phyloP scores from a whole-genome alignment of 768 basidiomycete species.

The Boletus subcaerulescens region DNA sequence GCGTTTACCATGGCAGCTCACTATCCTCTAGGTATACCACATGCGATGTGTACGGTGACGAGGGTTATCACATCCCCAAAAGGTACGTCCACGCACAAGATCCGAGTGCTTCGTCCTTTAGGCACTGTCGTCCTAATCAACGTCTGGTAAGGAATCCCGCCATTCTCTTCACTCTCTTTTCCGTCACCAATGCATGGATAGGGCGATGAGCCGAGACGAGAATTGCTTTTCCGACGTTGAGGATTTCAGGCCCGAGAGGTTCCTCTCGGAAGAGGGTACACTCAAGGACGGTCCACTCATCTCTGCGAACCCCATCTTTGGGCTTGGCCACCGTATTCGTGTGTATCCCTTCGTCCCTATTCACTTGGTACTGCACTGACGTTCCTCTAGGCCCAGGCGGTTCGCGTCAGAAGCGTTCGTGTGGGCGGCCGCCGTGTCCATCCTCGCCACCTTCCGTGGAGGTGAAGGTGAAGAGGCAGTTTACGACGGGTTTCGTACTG shows the following conservation, averaged over 20 bases:
- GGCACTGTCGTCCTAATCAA: constrained; percentile 34
- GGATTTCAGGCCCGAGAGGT: constrained; percentile 28
- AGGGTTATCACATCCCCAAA: constrained; percentile 44
- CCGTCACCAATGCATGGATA: neutral
- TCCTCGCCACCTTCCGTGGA: constrained; percentile 22
- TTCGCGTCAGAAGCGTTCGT: constrained; percentile 21
- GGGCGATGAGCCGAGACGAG: constrained; percentile 27
- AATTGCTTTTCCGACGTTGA: constrained; percentile 14
- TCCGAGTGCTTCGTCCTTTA: neutral
- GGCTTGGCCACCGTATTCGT: constrained; percentile 27
- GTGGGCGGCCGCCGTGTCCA: constrained; percentile 22
- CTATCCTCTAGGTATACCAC: constrained; percentile 20
- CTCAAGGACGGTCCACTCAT: constrained; percentile 5
- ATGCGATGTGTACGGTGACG: constrained; percentile 18
- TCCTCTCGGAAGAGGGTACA: constrained; percentile 15
- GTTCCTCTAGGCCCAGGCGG: constrained; percentile 16
- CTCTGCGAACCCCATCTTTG: constrained; percentile 23
- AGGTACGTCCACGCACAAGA: constrained; percentile 15
- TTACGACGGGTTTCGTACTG: constrained; percentile 23
- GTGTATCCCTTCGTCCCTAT: neutral
- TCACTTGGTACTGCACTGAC: neutral
- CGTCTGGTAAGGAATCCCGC: constrained; percentile 27
- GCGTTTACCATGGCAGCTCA: neutral
- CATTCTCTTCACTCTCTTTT: neutral
- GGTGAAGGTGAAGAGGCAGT: constrained; percentile 20